Percentiles rank a stretch among this genome's conserved stretches.
Evolutionary conservation across 352 stramenopile genomes (phyloP).

Genomic region (Phytophthora pistaciae): DNA sequence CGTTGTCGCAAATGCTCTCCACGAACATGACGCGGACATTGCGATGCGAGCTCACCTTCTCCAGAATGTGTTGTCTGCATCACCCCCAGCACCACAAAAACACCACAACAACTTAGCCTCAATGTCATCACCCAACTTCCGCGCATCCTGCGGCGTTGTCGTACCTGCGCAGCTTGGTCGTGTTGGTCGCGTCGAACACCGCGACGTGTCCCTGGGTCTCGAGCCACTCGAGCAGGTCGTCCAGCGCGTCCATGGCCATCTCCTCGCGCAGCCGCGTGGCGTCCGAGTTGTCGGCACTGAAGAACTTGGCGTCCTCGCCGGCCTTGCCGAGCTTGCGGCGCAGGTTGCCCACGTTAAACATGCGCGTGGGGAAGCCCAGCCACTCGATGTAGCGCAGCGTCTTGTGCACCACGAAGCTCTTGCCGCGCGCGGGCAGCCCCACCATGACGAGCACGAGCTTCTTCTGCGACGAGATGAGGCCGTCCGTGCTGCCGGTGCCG

Average conservation of each 20-base stretch:
- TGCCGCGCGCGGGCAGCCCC: constrained; percentile 94
- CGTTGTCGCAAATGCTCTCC: constrained; percentile 96
- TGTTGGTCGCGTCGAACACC: constrained; percentile 97
- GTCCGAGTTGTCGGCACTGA: constrained; percentile 89
- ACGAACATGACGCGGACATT: constrained; percentile 94
- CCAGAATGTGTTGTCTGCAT: constrained; percentile 62
- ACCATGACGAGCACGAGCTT: constrained; percentile 95
- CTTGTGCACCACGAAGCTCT: constrained; percentile 97
- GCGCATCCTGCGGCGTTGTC: background rate
- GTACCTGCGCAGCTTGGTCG: constrained; percentile 82
- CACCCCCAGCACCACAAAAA: background rate
- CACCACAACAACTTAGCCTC: constrained; percentile 3
- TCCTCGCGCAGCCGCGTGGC: constrained; percentile 89
- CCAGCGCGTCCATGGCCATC: constrained; percentile 87
- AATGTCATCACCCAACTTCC: constrained; percentile 1
- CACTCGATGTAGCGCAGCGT: constrained; percentile 94
- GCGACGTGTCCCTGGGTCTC: constrained; percentile 91
- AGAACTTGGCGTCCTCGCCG: constrained; percentile 90
- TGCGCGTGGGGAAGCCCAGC: constrained; percentile 90
- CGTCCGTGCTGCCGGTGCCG: constrained; percentile 38
- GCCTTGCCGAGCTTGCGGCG: constrained; percentile 82
- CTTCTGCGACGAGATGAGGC: constrained; percentile 80
- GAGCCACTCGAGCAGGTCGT: constrained; percentile 93
- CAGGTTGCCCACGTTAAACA: constrained; percentile 97
- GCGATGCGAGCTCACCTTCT: constrained; percentile 64